Evolutionary conservation across 2,329 filamentous ascomycete genomes (phyloP), one percentile per base, ranked within the genome.

Genomic region (Neofusicoccum cordaticola): DNA sequence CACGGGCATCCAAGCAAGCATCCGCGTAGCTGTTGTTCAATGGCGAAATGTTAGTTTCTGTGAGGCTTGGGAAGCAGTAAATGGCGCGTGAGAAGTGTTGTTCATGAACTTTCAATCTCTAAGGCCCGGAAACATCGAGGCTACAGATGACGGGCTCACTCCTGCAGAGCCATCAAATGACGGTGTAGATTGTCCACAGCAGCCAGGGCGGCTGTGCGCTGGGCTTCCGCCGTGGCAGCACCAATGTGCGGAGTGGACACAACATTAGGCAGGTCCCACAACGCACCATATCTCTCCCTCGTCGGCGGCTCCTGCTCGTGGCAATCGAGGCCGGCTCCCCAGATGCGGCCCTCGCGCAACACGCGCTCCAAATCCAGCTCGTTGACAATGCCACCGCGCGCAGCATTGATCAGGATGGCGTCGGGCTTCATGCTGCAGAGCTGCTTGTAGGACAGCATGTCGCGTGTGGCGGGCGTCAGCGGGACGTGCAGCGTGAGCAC

Each of bases 201-300:
- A 22, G 72, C 72, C 63, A 72, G 73, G 0, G 75, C 77, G 50
- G 74, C 77, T 13, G 70, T 70, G 47, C 72, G 71, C 66, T 79
- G 79, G 4, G 73, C 77, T 62, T 76, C 71, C 3, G 68, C 69
- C 1, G 82, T 83, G 0, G 81, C 76, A 1, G 80, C 81, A 7
- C 82, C 82, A 50, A 84, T 66, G 72, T 85, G 83, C n/a, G 82
- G 82, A 39, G 78, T 82, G 22, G 82, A 71, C 1, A 83, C 75
- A 61, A 86, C 69, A 63, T 83, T 82, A 2, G 82, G 79, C 27
- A 78, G 75, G 42, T 74, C 71, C 15, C 72, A 74, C 8, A 80
- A 75, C 7, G 80, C 67, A 56, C 82, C 70, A 9, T 79, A 78
- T 7, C 73, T 77, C 45, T 69, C 71, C 39, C 73, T 75, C 0